Evolutionary conservation across 495 filamentous ascomycete species (phyloP).

Genomic region (Apodospora peruviana): DNA sequence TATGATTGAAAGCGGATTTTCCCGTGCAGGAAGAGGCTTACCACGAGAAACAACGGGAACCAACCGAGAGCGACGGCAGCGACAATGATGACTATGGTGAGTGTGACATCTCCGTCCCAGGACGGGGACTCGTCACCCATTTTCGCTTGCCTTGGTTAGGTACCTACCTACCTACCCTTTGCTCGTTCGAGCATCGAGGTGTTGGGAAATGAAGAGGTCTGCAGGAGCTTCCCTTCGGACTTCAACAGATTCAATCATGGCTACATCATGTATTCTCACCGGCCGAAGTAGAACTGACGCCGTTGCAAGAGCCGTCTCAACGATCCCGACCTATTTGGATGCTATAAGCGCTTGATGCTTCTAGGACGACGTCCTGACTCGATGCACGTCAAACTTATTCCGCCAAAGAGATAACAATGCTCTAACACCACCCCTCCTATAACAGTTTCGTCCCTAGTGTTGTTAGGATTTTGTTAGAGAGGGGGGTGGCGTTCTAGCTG

Average conservation of each 20-base stretch:
- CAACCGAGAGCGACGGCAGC: conserved; percentile 14
- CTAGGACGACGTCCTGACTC: too few relatives aligned
- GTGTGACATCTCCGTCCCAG: conserved; percentile 5
- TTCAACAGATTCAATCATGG: too few relatives aligned
- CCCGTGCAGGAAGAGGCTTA: conserved; percentile 9
- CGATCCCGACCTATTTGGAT: too few relatives aligned
- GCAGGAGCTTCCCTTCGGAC: neutral
- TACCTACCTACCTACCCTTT: neutral
- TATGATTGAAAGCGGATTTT: neutral
- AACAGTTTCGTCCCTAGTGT: too few relatives aligned
- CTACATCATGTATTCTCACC: too few relatives aligned
- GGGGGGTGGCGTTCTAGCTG: too few relatives aligned
- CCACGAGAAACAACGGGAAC: conserved; percentile 8
- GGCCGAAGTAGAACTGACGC: neutral
- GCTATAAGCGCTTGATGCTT: too few relatives aligned
- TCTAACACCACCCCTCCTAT: too few relatives aligned
- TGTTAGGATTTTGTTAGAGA: too few relatives aligned
- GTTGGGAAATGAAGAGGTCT: neutral
- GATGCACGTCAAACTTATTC: too few relatives aligned
- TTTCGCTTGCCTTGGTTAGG: conserved; percentile 6
- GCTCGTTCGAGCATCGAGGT: neutral
- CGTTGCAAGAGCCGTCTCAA: neutral
- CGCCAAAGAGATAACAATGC: too few relatives aligned
- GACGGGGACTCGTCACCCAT: conserved; percentile 9
- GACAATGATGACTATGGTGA: conserved; percentile 11